Evolutionary conservation across 1,284 basidiomycete genomes (phyloP), one percentile per base, ranked within the genome.

Genomic region (Sanguinoderma infundibulare): DNA sequence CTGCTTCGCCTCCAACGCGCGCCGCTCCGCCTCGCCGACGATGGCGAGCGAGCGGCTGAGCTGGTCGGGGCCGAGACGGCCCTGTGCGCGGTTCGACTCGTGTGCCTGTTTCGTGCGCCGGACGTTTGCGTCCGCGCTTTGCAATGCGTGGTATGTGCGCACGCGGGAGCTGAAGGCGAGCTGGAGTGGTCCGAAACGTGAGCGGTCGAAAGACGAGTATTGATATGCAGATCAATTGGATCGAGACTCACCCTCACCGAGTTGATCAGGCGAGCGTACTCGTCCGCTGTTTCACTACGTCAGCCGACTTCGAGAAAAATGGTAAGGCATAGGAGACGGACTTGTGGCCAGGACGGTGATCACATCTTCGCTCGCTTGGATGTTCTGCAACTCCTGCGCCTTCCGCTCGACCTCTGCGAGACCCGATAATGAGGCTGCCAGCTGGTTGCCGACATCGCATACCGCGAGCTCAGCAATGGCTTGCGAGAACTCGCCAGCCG

Each of bases 231-330:
- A n/a, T n/a, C n/a, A 63, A 8, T 22, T 26, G 44, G 28, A 42
- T 58, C 34, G 53, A 52, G 50, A 79, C 90, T 62, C 71, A 95
- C 93, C 68, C 95, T 84, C 54, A 98, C 95, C 61, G 92, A 95
- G 62, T 88, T 90, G 62, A 98, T 95, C 53, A 98, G 82, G 47
- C 97, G 84, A 30, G 95, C 88, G 74, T 98, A 98, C 76, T 98
- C 96, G 72, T 98, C 95, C 47, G 87, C 91, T 83, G 75, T 68
- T 62, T n/a, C 61, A 53, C 9, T 10, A 52, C 10, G 39, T 56
- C 42, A 58, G 26, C 1, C 10, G 9, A 20, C 3, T 6, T 24
- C 30, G 20, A 5, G 30, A 34, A 0, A 22, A 12, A 62, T 35
- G 17, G 28, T 47, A n/a, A 61, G 15, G 49, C 17, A 55, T 30